A percentile compares a stretch with the other conserved stretches of the same genome.
These are phyloP conservation scores for Olyra latifolia DNA, from an alignment of 176 grass and related monocot species.

Conservation along the genomic window DNA sequence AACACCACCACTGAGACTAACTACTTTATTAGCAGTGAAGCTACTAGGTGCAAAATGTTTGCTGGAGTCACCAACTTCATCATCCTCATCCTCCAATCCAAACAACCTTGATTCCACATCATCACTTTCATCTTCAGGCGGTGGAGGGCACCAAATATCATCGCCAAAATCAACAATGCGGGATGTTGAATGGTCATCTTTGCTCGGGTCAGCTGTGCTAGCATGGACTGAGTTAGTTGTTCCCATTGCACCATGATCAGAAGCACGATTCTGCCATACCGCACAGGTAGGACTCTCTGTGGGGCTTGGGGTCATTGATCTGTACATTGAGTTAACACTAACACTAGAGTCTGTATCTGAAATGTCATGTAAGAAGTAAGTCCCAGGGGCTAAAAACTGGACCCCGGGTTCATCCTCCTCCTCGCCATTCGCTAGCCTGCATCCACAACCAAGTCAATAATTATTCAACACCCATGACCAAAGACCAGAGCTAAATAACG, in stretches of 20 bases:
- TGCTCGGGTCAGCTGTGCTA: not conserved
- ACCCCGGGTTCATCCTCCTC: slow-evolving; percentile 47
- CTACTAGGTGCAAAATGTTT: slow-evolving; percentile 32
- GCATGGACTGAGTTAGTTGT: slow-evolving; percentile 13
- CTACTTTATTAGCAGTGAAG: slow-evolving; percentile 26
- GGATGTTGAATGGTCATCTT: slow-evolving; percentile 11
- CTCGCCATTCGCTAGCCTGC: slow-evolving; percentile 53
- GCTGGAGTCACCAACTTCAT: slow-evolving; percentile 39
- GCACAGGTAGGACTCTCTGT: slow-evolving; percentile 53
- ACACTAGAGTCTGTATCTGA: slow-evolving; percentile 85
- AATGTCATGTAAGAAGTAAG: slow-evolving; percentile 57
- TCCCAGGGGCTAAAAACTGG: slow-evolving; percentile 51
- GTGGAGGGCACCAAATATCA: slow-evolving; percentile 56
- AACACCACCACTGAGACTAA: not conserved
- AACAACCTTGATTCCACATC: slow-evolving; percentile 59
- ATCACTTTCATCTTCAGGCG: slow-evolving; percentile 59
- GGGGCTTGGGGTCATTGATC: slow-evolving; percentile 57
- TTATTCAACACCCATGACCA: slow-evolving; percentile 1
- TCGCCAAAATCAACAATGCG: slow-evolving; percentile 50
- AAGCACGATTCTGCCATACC: slow-evolving; percentile 41
- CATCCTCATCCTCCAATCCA: slow-evolving; percentile 58
- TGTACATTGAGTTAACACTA: slow-evolving; percentile 50
- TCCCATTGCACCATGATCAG: slow-evolving; percentile 23
- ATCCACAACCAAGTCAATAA: slow-evolving; percentile 16
- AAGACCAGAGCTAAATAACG: not conserved